Base-by-base conservation (phyloP, 108 stramenopile species). In the Parietichytrium sp. region DNA sequence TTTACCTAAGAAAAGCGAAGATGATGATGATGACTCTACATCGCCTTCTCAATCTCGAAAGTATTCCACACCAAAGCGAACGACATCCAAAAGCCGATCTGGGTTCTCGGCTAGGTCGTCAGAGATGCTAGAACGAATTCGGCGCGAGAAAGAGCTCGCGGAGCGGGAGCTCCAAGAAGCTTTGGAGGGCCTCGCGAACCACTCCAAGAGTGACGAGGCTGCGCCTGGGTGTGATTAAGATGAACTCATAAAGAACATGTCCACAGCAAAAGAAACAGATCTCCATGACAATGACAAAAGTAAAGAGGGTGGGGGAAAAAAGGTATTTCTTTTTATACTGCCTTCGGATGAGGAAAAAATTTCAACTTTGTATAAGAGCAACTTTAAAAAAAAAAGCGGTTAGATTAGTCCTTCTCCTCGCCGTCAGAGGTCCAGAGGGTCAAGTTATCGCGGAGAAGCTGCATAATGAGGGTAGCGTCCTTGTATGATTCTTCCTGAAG, bases 401-500 rank as follows among this genome's bases (percentile, higher is more conserved):
- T 18, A 50, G n/a, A 50, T 72, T 72, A 72, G 38, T 72, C 55
- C 55, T 72, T 72, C 55, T 72, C 55, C 55, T 72, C 55, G 55
- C 55, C 55, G 81, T 99, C 99, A 29, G 88, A 90, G 20, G 99
- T 99, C 99, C 99, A 99, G 85, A 99, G 86, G 12, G 99, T 99
- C 81, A 99, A 89, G 98, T 99, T 99, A 87, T 99, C 99, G 51
- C 99, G 89, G 45, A 99, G 90, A 54, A 99, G 87, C 90, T 99
- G 99, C 99, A 99, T 99, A 90, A 99, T 99, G 78, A 99, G 93
- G 15, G 99, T 99, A 6, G 96, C 96, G 87, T 99, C 99, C 95
- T 99, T 99, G 96, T 99, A 99, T 8, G 93, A 93, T 88, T 99
- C 97, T 84, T 99, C 99, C 79, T 94, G 93, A 79, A 99, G 89